Percentiles rank a stretch among this genome's conserved stretches.
These are phyloP conservation scores for Solanum tarijense DNA, from an alignment of 257 asterid species.

Conservation along the genomic window DNA sequence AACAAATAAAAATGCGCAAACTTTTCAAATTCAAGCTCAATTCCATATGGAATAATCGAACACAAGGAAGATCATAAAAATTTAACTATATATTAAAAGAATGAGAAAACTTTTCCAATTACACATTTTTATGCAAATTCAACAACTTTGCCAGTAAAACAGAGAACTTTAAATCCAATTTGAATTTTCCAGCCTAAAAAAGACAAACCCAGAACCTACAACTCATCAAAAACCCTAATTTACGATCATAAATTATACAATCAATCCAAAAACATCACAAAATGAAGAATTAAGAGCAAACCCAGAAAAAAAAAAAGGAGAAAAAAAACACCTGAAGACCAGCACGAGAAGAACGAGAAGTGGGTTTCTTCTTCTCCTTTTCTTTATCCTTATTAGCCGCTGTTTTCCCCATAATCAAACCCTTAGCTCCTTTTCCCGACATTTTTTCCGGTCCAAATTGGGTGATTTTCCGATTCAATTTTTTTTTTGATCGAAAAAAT, in stretches of 20 bases:
- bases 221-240: background rate
- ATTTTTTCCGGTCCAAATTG: background rate
- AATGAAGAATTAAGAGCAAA: background rate
- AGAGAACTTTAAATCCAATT: background rate
- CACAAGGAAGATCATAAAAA: background rate
- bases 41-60: background rate
- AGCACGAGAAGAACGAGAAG: constrained; percentile 18
- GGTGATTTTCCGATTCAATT: background rate
- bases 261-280: background rate
- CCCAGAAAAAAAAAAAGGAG: background rate
- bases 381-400: constrained; percentile 9
- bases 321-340: constrained; percentile 10
- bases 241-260: background rate
- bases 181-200: background rate
- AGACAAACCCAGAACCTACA: background rate
- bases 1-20: background rate
- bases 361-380: constrained; percentile 19
- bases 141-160: background rate
- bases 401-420: constrained; percentile 9
- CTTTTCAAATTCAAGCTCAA: background rate
- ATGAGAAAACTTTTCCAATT: background rate
- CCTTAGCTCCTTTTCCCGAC: constrained; percentile 17
- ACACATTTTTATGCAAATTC: background rate
- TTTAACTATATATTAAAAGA: background rate
- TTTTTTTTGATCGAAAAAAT: background rate